These are phyloP conservation scores for Zanthoxylum bungeanum DNA, from an alignment of 345 rosid genomes.

Conservation along the genomic window DNA sequence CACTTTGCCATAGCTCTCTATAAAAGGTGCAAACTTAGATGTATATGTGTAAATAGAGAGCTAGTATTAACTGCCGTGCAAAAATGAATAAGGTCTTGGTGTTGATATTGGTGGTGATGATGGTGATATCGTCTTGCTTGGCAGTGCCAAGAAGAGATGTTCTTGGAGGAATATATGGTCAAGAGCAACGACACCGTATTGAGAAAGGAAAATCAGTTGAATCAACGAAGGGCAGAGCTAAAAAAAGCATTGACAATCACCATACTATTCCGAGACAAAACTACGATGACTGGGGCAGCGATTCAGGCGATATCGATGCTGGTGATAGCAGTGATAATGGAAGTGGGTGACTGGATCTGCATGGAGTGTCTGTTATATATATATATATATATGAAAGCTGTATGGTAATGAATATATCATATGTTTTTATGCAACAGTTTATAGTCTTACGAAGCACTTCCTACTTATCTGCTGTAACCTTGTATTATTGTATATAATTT, in stretches of 20 bases:
- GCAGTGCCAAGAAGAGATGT: constrained; percentile 20
- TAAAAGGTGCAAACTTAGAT: not conserved
- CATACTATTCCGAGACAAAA: constrained; percentile 37
- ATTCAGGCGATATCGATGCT: constrained; percentile 3
- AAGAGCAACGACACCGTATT: constrained; percentile 13
- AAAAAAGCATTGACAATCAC: constrained; percentile 33
- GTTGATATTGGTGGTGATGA: constrained; percentile 22
- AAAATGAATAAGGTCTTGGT: constrained; percentile 28
- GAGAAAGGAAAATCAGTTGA: constrained; percentile 17
- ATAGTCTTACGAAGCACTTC: not conserved
- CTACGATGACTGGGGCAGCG: constrained; percentile 19
- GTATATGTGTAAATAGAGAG: not conserved
- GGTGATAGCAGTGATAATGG: constrained; percentile 16
- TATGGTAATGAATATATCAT: not conserved
- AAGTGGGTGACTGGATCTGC: not conserved
- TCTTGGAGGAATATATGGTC: constrained; percentile 20
- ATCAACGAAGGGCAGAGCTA: constrained; percentile 9
- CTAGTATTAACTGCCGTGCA: not conserved
- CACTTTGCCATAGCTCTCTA: not conserved
- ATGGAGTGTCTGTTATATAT: not conserved
- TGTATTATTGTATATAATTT: not conserved
- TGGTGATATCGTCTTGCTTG: constrained; percentile 24
- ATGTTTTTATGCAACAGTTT: not conserved
- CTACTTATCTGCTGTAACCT: not conserved
- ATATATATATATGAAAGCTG: not conserved